phyloP scores from a whole-genome alignment of 2,329 filamentous ascomycete genomes.

The Arachnomyces sp. region DNA sequence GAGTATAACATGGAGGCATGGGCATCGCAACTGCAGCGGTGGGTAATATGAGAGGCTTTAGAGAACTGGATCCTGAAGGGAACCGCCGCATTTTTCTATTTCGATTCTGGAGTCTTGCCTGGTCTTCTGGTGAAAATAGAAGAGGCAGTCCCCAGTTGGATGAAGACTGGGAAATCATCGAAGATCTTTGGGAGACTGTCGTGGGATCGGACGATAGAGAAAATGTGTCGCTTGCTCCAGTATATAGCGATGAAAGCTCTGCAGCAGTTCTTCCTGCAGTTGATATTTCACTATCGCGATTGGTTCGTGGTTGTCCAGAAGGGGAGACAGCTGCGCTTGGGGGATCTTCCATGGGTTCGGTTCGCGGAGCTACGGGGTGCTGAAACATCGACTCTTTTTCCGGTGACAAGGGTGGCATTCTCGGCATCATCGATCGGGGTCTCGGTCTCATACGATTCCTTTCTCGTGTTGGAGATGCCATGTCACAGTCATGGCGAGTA shows the following conservation, averaged over 20 bases:
- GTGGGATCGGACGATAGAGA: conserved; percentile 9
- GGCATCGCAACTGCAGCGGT: conserved; percentile 6
- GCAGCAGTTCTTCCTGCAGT: conserved; percentile 5
- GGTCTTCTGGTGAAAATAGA: conserved; percentile 16
- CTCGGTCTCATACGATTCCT: conserved; percentile 9
- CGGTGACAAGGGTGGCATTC: conserved; percentile 4
- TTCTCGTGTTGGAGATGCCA: conserved; percentile 7
- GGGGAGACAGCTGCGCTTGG: too few species aligned
- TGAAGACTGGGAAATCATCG: conserved; percentile 18
- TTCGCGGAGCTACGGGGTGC: too few species aligned
- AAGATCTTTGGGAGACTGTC: conserved; percentile 19
- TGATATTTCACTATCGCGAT: too few species aligned
- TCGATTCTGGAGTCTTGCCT: conserved; percentile 14
- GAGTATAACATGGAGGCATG: background rate
- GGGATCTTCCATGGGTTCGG: too few species aligned
- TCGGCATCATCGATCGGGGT: conserved; percentile 14
- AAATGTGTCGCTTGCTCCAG: conserved; percentile 16
- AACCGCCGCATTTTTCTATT: conserved; percentile 27
- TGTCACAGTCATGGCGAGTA: conserved; percentile 6
- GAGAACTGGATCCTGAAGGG: conserved; percentile 25
- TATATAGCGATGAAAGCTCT: conserved; percentile 17
- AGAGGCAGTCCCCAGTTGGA: conserved; percentile 17
- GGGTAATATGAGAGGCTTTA: conserved; percentile 29
- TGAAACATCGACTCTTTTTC: too few species aligned
- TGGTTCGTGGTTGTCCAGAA: too few species aligned